Base-by-base conservation (phyloP, 192 early-diverging fungal species). In the Pilaira anomala region DNA sequence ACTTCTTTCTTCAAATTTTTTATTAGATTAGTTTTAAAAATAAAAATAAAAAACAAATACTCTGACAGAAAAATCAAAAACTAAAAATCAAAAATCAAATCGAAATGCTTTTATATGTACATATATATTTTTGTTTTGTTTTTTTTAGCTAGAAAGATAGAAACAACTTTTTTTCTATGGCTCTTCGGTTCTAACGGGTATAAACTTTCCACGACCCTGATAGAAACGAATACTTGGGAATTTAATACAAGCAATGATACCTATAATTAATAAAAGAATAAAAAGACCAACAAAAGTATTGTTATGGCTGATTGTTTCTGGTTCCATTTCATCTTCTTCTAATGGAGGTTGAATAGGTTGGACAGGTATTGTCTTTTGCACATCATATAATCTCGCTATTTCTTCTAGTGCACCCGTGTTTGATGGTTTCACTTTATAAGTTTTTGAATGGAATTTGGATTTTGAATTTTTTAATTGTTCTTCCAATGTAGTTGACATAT, bases 391-490 rank as follows among this genome's bases (percentile, higher is more conserved):
- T 21, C 51, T 52, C 16, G 33, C 62, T 24, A 53, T 9, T 14
- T 53, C n/a, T 18, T 45, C 51, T 12, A 66, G 8, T 0, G 59
- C 28, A 39, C 42, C 51, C 7, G 2, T 45, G 13, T 66, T 12
- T 9, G 33, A 36, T 2, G 65, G 21, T 36, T 19, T 28, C n/a
- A 49, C 46, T 16, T 16, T 42, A 16, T 66, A 66, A 3, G 45
- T 59, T 16, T 44, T 56, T 8, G 65, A 66, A 29, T 29, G 42
- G 30, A 49, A 49, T 6, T 45, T 33, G 9, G 40, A 55, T n/a
- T 66, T 41, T 18, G 55, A 21, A n/a, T 40, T 28, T 25, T 53
- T 42, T 24, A 65, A 41, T 28, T 55, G 26, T 45, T 40, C 19
- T 42, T 66, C 39, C 12, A 36, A 36, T 36, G 33, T 28, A 48